Conservation (phyloP, 2,329 filamentous ascomycete species). For the Arthrobotrys pseudoclavata region DNA sequence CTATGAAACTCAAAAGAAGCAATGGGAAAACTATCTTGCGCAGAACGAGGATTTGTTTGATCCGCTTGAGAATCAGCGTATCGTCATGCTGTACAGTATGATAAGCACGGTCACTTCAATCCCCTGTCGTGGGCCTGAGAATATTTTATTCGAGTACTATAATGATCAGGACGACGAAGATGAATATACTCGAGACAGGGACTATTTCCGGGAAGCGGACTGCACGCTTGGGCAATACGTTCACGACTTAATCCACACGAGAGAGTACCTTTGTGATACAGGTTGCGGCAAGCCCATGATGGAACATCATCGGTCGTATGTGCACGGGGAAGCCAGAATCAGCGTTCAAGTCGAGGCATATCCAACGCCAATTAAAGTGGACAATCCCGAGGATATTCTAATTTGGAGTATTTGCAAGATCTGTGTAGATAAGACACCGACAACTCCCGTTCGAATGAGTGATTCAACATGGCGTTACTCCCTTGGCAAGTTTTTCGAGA, state of each 20-base stretch:
- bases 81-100: conserved; percentile 91
- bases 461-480: conserved; percentile 97
- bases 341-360: conserved; percentile 89
- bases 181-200: conserved; percentile 70
- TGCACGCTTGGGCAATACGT: conserved; percentile 96
- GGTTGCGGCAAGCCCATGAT: conserved; percentile 91
- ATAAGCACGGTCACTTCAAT: conserved; percentile 95
- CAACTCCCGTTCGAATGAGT: conserved; percentile 90
- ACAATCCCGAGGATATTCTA: conserved; percentile 76
- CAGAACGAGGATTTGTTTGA: conserved; percentile 92
- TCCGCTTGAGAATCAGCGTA: conserved; percentile 94
- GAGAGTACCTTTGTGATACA: conserved; percentile 81
- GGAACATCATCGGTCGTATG: conserved; percentile 95
- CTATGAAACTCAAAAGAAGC: conserved; percentile 91
- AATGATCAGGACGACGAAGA: conserved; percentile 80
- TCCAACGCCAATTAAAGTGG: conserved; percentile 74
- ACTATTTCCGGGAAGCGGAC: conserved; percentile 76
- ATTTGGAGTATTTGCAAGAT: conserved; percentile 99
- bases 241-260: conserved; percentile 84
- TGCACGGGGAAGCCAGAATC: conserved; percentile 93
- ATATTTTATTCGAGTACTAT: conserved; percentile 93
- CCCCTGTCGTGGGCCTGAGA: conserved; percentile 88
- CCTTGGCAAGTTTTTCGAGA: conserved; percentile 96
- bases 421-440: conserved; percentile 81
- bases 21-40: conserved; percentile 95